Evolutionary conservation across 495 filamentous ascomycete species (phyloP).

Genomic region (Chlorociboria aeruginascens): DNA sequence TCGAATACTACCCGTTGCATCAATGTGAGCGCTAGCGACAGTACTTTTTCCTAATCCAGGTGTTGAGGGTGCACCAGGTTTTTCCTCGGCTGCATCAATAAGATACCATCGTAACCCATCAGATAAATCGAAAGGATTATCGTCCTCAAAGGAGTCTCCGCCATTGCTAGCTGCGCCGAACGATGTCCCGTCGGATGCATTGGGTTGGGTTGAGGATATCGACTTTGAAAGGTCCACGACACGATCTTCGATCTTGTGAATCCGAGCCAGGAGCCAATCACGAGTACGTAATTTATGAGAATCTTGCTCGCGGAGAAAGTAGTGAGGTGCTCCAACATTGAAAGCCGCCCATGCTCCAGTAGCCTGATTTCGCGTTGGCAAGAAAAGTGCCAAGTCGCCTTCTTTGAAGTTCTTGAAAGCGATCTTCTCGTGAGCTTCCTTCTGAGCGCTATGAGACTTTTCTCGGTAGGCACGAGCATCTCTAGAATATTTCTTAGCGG

Average conservation of each 20-base stretch:
- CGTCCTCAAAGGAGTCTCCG: slow-evolving; percentile 54
- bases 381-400: slow-evolving; percentile 88
- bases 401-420: slow-evolving; percentile 95
- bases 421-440: slow-evolving; percentile 90
- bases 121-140: slow-evolving; percentile 94
- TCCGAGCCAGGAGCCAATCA: slow-evolving; percentile 92
- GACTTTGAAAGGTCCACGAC: slow-evolving; percentile 85
- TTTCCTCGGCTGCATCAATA: slow-evolving; percentile 86
- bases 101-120: slow-evolving; percentile 95
- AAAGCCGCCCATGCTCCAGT: slow-evolving; percentile 97
- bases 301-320: slow-evolving; percentile 91
- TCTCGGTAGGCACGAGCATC: slow-evolving; percentile 81
- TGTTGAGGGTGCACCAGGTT: slow-evolving; percentile 84
- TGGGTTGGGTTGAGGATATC: slow-evolving; percentile 38
- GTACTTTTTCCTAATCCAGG: slow-evolving; percentile 82
- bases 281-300: slow-evolving; percentile 66
- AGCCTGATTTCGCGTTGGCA: slow-evolving; percentile 86
- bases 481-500: slow-evolving; percentile 80
- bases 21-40: slow-evolving; percentile 77
- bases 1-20: slow-evolving; percentile 64
- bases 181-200: slow-evolving; percentile 37
- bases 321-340: slow-evolving; percentile 93
- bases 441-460: slow-evolving; percentile 69
- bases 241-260: slow-evolving; percentile 81
- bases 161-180: slow-evolving; percentile 39